A percentile compares a stretch with the other conserved stretches of the same genome.
phyloP scores from a whole-genome alignment of 495 filamentous ascomycete species.

The Paragyromitra xinjiangensis region DNA sequence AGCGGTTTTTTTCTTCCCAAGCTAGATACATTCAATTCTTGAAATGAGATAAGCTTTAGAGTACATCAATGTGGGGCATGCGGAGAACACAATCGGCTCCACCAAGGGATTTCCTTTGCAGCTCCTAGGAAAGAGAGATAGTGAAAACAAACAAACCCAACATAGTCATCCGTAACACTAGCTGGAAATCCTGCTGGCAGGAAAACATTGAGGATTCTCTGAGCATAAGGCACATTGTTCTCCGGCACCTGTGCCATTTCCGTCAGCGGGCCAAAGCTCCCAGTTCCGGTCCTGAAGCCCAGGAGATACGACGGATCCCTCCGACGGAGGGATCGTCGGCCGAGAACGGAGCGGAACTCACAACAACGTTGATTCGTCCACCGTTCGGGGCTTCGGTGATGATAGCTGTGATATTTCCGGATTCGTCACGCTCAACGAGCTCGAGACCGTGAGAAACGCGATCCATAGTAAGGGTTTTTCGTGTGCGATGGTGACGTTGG shows the following conservation, averaged over 20 bases:
- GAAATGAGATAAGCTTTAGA: slow-evolving; percentile 17
- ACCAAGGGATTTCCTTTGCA: neutral
- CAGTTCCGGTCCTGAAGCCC: neutral
- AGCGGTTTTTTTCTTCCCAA: neutral
- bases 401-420: slow-evolving; percentile 63
- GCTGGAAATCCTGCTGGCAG: slow-evolving; percentile 92
- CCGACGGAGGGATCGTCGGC: neutral
- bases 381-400: slow-evolving; percentile 59
- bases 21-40: neutral
- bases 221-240: slow-evolving; percentile 29
- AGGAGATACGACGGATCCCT: neutral
- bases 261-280: slow-evolving; percentile 25
- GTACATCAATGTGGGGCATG: slow-evolving; percentile 1
- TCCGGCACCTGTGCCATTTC: slow-evolving; percentile 24
- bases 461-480: slow-evolving; percentile 15
- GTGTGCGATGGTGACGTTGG: neutral
- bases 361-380: slow-evolving; percentile 45
- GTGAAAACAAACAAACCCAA: slow-evolving; percentile 67
- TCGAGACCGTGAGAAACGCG: slow-evolving; percentile 37
- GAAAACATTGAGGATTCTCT: slow-evolving; percentile 73
- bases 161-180: slow-evolving; percentile 89
- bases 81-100: neutral
- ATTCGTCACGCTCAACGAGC: slow-evolving; percentile 64
- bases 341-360: slow-evolving; percentile 39
- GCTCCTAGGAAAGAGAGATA: neutral